Evolutionary conservation across 805 yeast genomes (phyloP), one percentile per base, ranked within the genome.

Genomic region (Candida oleophila): DNA sequence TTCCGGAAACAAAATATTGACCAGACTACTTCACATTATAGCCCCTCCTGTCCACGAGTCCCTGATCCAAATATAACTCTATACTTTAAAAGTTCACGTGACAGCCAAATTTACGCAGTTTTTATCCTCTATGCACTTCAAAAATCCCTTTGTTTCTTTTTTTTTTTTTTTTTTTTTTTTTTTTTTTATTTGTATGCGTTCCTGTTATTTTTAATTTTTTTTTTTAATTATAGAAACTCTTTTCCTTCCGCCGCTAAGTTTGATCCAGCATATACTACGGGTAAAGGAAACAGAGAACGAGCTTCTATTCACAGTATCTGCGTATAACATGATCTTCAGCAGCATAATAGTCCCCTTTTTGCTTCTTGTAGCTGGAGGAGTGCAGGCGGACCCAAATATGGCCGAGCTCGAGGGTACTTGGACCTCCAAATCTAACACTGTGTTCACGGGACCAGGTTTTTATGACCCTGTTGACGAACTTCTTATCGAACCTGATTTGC

Each of bases 391-490:
- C 22, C 74, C 76, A 18, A 67, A 58, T 53, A 71, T 62, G 69
- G 55, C 52, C 16, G 77, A 73, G 54, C 60, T 89, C 41, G 87
- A 74, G 37, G 99, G 99, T 4, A 94, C 99, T 0, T 94, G 99
- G 99, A 68, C 91, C 1, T 85, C 97, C 15, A 94, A 94, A 66
- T 83, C 97, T 11, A 88, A 87, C 64, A 83, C 95, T 11, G 99
- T 94, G 5, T 85, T 92, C 71, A 94, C 99, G 1, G 99, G 99
- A 0, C 96, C 98, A 4, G 87, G 91, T 2, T 94, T 94, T 62
- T 94, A 81, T 64, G 98, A 94, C 65, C 99, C 99, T 2, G 87
- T 90, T 22, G 97, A 92, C 62, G 99, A 94, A 66, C 78, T 92
- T 15, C 72, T 94, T 48, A 88, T 90, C 50, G 99, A 94, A 64